Conservation (phyloP, 257 asterid genomes). For the Solanum habrochaites region DNA sequence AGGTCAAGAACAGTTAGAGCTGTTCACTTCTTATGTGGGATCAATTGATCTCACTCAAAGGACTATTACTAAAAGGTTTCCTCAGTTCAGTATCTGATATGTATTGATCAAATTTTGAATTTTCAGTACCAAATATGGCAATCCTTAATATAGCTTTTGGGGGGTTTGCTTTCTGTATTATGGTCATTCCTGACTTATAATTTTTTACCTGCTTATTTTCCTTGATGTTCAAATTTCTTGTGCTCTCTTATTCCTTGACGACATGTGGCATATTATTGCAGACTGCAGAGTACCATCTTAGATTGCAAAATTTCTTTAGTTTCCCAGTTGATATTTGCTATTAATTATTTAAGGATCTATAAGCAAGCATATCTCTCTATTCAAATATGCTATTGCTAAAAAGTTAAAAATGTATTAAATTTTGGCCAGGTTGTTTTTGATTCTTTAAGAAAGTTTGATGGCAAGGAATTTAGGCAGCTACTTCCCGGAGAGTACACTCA, state of each 20-base stretch:
- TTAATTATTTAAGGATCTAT: not conserved
- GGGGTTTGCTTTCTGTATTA: not conserved
- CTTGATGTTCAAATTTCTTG: not conserved
- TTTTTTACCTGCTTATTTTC: not conserved
- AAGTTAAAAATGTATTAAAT: not conserved
- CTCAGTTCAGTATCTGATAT: not conserved
- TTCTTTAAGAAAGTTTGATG: slow-evolving; percentile 82
- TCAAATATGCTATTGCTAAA: not conserved
- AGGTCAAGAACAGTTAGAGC: not conserved
- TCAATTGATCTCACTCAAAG: not conserved
- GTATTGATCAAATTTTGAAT: not conserved
- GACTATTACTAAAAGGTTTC: not conserved
- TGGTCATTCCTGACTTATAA: not conserved
- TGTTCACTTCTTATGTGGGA: not conserved
- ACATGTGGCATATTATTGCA: not conserved
- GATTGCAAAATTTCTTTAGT: not conserved
- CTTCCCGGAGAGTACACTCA: slow-evolving; percentile 99
- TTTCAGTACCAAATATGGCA: not conserved
- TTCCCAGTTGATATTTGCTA: not conserved
- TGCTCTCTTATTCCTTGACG: not conserved
- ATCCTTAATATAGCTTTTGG: not conserved
- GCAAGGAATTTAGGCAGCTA: slow-evolving; percentile 78
- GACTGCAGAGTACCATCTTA: not conserved
- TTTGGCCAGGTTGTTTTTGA: slow-evolving; percentile 88
- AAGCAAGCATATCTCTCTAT: not conserved